Evolutionary conservation across 73 alveolate genomes (phyloP).

Genomic region (Urostyla sp.): DNA sequence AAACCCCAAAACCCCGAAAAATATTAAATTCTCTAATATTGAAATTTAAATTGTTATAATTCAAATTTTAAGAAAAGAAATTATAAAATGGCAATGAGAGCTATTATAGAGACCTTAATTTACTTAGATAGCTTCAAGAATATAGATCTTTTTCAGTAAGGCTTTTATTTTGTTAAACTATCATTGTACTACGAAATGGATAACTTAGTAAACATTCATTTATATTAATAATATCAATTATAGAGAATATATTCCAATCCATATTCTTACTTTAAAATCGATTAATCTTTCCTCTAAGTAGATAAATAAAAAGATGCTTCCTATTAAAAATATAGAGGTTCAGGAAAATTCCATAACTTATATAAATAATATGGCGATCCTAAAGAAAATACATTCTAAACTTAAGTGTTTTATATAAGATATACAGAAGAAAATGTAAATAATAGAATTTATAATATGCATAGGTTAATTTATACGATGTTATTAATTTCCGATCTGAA

Average conservation of each 20-base stretch:
- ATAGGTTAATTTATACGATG: slow-evolving; percentile 47
- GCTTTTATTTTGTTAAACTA: slow-evolving; percentile 69
- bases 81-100: slow-evolving; percentile 67
- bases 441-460: too few relatives aligned
- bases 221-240: not conserved
- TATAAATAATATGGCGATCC: not conserved
- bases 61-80: too few relatives aligned
- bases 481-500: slow-evolving; percentile 36
- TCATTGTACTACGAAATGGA: slow-evolving; percentile 64
- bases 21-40: too few relatives aligned
- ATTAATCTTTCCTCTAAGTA: not conserved
- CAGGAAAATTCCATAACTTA: not conserved
- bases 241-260: slow-evolving; percentile 51
- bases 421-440: slow-evolving; percentile 58
- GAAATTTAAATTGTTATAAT: too few relatives aligned
- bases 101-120: slow-evolving; percentile 68
- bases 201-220: not conserved
- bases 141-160: slow-evolving; percentile 83
- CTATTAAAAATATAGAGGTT: not conserved
- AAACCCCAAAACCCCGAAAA: too few relatives aligned
- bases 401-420: slow-evolving; percentile 22
- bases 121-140: slow-evolving; percentile 80
- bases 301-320: not conserved
- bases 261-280: slow-evolving; percentile 8
- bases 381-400: not conserved